Evolutionary conservation across 2,329 filamentous ascomycete species (phyloP).

Genomic region (Aureobasidium musti): DNA sequence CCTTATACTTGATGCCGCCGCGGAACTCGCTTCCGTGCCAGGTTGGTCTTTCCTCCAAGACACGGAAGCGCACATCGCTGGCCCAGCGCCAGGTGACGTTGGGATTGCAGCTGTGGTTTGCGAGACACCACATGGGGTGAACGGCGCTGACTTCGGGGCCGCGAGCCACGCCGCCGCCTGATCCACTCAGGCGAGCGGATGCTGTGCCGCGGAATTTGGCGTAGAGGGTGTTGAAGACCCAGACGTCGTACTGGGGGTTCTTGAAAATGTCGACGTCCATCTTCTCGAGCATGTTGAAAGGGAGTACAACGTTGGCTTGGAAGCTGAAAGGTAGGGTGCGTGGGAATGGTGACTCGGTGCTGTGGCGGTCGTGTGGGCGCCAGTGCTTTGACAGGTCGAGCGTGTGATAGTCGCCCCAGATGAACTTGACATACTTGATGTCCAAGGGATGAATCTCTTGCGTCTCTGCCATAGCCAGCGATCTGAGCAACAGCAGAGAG

Average conservation of each 20-base stretch:
- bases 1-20: slow-evolving; percentile 40
- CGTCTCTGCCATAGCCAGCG: slow-evolving; percentile 62
- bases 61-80: slow-evolving; percentile 71
- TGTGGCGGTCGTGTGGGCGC: slow-evolving; percentile 24
- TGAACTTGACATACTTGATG: slow-evolving; percentile 62
- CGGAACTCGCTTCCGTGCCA: slow-evolving; percentile 44
- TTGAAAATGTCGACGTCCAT: slow-evolving; percentile 79
- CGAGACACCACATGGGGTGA: slow-evolving; percentile 93
- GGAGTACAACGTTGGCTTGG: slow-evolving; percentile 70
- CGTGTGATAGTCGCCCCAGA: slow-evolving; percentile 65
- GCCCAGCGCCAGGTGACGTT: slow-evolving; percentile 96
- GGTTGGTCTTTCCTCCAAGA: slow-evolving; percentile 59
- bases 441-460: slow-evolving; percentile 61
- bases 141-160: slow-evolving; percentile 90
- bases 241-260: slow-evolving; percentile 64
- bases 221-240: slow-evolving; percentile 89
- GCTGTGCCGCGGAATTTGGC: slow-evolving; percentile 92
- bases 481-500: slow-evolving; percentile 59
- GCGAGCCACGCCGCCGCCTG: slow-evolving; percentile 61
- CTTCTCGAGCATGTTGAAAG: slow-evolving; percentile 76
- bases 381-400: slow-evolving; percentile 34
- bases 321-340: slow-evolving; percentile 77
- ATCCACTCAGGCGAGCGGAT: slow-evolving; percentile 71
- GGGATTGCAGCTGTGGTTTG: slow-evolving; percentile 94
- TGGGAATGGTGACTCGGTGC: slow-evolving; percentile 35